These are phyloP conservation scores for Byssothecium circinans DNA, from an alignment of 2,329 filamentous ascomycete genomes.

Conservation along the genomic window DNA sequence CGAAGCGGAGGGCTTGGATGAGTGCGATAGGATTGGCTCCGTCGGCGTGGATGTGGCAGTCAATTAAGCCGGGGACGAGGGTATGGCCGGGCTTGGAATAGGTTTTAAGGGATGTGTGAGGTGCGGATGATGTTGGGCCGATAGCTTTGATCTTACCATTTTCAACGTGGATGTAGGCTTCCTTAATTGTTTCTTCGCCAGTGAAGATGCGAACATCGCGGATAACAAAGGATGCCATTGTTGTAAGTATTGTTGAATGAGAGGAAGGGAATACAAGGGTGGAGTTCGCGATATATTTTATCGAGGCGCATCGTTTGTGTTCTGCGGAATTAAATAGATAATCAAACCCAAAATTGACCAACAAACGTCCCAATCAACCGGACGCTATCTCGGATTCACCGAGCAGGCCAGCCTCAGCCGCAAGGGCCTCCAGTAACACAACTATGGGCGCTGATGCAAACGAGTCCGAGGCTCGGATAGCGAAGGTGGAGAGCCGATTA, in stretches of 20 bases:
- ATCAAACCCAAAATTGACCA: too few species aligned
- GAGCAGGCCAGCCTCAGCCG: too few species aligned
- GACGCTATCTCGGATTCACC: too few species aligned
- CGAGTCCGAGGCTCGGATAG: too few species aligned
- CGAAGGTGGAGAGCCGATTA: too few species aligned
- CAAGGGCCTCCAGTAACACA: too few species aligned
- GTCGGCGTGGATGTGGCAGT: slow-evolving; percentile 54
- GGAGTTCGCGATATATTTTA: too few species aligned
- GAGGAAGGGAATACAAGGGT: too few species aligned
- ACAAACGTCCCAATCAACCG: too few species aligned
- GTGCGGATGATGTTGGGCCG: slow-evolving; percentile 22
- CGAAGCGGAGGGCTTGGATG: slow-evolving; percentile 52
- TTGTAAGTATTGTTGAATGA: not conserved
- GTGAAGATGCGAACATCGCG: slow-evolving; percentile 52
- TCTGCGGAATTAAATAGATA: too few species aligned
- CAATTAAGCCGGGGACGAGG: slow-evolving; percentile 54
- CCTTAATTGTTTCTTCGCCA: slow-evolving; percentile 46
- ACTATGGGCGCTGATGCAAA: too few species aligned
- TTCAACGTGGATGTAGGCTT: slow-evolving; percentile 47
- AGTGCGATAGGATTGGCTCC: slow-evolving; percentile 45
- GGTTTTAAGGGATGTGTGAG: slow-evolving; percentile 17
- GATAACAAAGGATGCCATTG: slow-evolving; percentile 44
- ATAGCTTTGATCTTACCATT: slow-evolving; percentile 46
- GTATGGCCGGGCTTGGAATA: slow-evolving; percentile 52
- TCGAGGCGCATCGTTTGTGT: too few species aligned